phyloP scores from a whole-genome alignment of 2,329 filamentous ascomycete species.

The Scortechinia acanthostroma region DNA sequence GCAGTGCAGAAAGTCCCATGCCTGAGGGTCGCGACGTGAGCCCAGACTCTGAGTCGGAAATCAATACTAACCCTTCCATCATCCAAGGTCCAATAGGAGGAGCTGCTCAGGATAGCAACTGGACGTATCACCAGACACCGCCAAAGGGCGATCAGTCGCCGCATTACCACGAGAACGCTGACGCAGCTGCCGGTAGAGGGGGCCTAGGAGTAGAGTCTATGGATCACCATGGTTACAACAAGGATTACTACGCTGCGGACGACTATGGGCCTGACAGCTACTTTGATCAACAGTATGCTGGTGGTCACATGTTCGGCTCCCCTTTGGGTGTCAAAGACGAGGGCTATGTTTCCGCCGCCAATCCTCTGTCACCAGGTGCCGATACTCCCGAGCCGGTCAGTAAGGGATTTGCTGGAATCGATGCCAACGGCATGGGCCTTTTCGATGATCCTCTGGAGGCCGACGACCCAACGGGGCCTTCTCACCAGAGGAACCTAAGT shows the following conservation, averaged over 20 bases:
- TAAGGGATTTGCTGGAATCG: conserved; percentile 25
- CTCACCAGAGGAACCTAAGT: conserved; percentile 34
- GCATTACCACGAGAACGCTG: neutral
- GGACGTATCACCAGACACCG: neutral
- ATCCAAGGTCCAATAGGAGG: conserved; percentile 49
- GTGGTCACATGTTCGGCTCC: conserved; percentile 7
- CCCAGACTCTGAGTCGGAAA: conserved; percentile 30
- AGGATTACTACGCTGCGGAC: neutral
- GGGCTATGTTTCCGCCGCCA: conserved; percentile 50
- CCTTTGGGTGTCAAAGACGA: conserved; percentile 31
- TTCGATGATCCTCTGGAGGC: conserved; percentile 33
- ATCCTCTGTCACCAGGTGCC: conserved; percentile 23
- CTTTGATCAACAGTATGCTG: conserved; percentile 7
- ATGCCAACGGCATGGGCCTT: conserved; percentile 26
- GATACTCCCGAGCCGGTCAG: conserved; percentile 25
- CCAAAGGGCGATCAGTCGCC: neutral
- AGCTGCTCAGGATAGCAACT: conserved; percentile 7
- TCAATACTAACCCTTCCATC: conserved; percentile 61
- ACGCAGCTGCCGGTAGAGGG: neutral
- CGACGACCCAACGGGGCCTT: conserved; percentile 18
- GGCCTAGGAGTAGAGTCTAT: neutral
- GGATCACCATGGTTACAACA: too few species aligned
- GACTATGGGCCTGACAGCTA: neutral
- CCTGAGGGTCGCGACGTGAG: neutral
- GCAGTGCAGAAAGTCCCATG: neutral